Evolutionary conservation across 169 alveolate genomes (phyloP), one percentile per base, ranked within the genome.

Genomic region (Cyclospora cayetanensis): DNA sequence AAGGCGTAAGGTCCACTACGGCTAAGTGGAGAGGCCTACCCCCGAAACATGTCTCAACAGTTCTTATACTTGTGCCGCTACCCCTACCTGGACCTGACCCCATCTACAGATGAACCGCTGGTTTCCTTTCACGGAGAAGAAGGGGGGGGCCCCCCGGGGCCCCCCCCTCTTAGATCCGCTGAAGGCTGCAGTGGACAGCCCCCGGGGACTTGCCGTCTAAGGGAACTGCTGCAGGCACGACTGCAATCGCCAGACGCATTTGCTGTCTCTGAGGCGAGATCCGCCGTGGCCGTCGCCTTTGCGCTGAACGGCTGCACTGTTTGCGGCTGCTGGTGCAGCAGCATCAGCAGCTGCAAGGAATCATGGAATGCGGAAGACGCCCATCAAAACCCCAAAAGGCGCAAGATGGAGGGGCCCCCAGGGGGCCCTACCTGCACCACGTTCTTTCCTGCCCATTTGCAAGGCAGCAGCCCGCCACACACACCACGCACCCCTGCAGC

Each of bases 251-350:
- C 80, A 29, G 80, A 68, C 35, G 80, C 43, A 1, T 68, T 68
- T 68, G 80, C 80, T 68, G 80, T 46, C 35, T 42, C 80, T 29
- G 80, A 29, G 37, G 80, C 52, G 37, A 46, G 80, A 1, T 42
- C 80, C 5, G 80, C 80, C 3, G 80, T 68, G 29, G 80, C 80
- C 35, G 46, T 29, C 15, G 80, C 80, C 27, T 68, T 25, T 46
- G 80, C 35, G 80, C 80, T 68, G 80, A 29, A 68, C 29, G 80
- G 80, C 46, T 68, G 80, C 50, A 4, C 80, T 5, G 1, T 46
- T 46, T 68, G 80, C 25, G 80, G 80, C 80, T 68, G 80, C 80
- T 68, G 80, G 80, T 68, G 80, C 80, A 68, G 80, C 80, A 68
- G 80, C 80, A 68, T 42, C 80, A 68, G 80, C 80, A 68, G 80